Evolutionary conservation across 352 stramenopile genomes (phyloP).

Genomic region (Stramenopiles sp.): DNA sequence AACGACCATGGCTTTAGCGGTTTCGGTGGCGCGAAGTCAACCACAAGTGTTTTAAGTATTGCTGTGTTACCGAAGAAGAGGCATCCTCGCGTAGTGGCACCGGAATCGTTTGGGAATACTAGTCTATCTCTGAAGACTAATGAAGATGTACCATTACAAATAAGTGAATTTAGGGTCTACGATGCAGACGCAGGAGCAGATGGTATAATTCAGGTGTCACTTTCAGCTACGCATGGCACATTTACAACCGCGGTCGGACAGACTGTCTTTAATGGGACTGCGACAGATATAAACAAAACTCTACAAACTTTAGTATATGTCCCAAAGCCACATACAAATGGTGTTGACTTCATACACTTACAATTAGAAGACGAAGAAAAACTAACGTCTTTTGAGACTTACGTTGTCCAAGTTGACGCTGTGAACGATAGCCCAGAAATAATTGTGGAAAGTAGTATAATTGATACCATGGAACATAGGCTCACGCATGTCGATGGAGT

Average conservation of each 20-base stretch:
- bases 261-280: neutral
- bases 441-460: constrained; percentile 24
- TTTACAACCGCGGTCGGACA: neutral
- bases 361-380: neutral
- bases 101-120: neutral
- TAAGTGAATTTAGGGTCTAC: neutral
- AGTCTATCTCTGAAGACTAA: neutral
- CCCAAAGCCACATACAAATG: neutral
- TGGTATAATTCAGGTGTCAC: neutral
- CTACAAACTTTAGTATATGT: neutral
- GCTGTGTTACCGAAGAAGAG: neutral
- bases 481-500: constrained; percentile 34
- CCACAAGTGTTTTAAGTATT: neutral
- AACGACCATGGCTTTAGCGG: neutral
- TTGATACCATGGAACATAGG: constrained; percentile 36
- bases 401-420: constrained; percentile 34
- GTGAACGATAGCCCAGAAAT: constrained; percentile 48
- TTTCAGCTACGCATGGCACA: neutral
- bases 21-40: neutral
- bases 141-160: neutral
- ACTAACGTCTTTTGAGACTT: constrained; percentile 14
- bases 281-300: neutral
- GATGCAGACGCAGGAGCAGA: neutral
- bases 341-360: neutral
- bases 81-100: neutral